These are phyloP conservation scores for Hanseniaspora taiwanica DNA, from an alignment of 805 yeast genomes.

Conservation along the genomic window DNA sequence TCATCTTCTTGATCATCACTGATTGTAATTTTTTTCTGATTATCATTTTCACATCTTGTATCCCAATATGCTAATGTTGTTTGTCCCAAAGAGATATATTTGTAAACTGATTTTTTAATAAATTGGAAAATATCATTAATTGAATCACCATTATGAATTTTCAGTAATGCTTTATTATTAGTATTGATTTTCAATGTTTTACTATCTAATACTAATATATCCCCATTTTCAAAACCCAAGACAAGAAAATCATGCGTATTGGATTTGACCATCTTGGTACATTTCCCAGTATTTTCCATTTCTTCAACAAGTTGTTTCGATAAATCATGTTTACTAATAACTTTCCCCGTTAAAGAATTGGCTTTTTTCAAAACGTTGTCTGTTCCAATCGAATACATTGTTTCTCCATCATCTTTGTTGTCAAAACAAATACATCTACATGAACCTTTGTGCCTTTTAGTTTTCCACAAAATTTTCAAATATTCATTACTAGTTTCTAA, in stretches of 20 bases:
- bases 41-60: slow-evolving; percentile 37
- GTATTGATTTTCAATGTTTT: slow-evolving; percentile 32
- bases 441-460: slow-evolving; percentile 82
- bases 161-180: slow-evolving; percentile 36
- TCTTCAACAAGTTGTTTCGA: slow-evolving; percentile 1
- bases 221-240: slow-evolving; percentile 57
- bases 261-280: slow-evolving; percentile 25
- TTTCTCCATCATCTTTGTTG: slow-evolving; percentile 31
- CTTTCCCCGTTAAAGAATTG: slow-evolving; percentile 59
- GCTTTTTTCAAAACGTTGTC: slow-evolving; percentile 75
- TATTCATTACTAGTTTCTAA: slow-evolving; percentile 1
- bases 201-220: slow-evolving; percentile 49
- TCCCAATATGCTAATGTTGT: slow-evolving; percentile 73
- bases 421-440: slow-evolving; percentile 43
- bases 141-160: slow-evolving; percentile 61
- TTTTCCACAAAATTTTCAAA: slow-evolving; percentile 46
- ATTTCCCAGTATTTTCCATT: slow-evolving; percentile 11
- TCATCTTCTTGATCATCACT: slow-evolving; percentile 94
- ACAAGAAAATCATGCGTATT: slow-evolving; percentile 31
- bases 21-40: slow-evolving; percentile 10
- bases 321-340: slow-evolving; percentile 36
- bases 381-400: slow-evolving; percentile 58
- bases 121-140: slow-evolving; percentile 62
- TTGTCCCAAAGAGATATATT: slow-evolving; percentile 68
- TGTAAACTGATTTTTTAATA: slow-evolving; percentile 55